Evolutionary conservation across 2,329 filamentous ascomycete species (phyloP), one percentile per base, ranked within the genome.

Genomic region (Grosmannia huntii): DNA sequence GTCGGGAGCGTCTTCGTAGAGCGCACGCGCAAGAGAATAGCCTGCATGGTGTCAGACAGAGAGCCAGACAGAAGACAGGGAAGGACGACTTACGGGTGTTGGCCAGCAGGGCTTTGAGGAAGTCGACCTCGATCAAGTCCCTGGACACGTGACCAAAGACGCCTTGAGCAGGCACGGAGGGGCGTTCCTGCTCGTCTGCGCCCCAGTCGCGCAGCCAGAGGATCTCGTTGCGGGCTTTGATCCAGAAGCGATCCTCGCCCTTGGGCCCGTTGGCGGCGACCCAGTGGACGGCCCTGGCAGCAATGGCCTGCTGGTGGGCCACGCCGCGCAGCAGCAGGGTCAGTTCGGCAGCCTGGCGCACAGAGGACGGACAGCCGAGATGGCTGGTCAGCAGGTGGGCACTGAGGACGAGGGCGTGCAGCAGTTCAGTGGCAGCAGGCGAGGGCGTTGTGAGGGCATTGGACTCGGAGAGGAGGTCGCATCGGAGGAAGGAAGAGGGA

Each of bases 131-230:
- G 19, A 92, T 73, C 11, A 78, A 79, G 6, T 81, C 78, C 57
- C 72, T 76, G 16, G 78, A 71, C 4, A 94, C 72, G 61, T 77
- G 78, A 1, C 85, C 82, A 60, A 85, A 77, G 11, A 82, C 72
- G 25, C 84, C 80, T 44, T 72, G 28, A 2, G 48, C 38, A 3
- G 49, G 41, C 12, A 55, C 2, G 3, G 63, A 62, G 33, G 55
- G 60, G 27, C 68, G 63, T 59, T 70, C 66, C 57, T 46, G 36
- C 16, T 78, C 71, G 60, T 79, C 75, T 27, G 76, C 75, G 38
- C 84, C 84, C 87, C 87, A 91, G 65, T 80, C 79, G 66, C 84
- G 82, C 33, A 92, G 74, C 88, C 88, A 92, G 4, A 90, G 67
- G 10, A 91, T 69, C 64, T 85, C 83, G 49, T 79, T 78, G 59